Conservation (phyloP, 2,329 filamentous ascomycete genomes). For the Exophiala bonariae region DNA sequence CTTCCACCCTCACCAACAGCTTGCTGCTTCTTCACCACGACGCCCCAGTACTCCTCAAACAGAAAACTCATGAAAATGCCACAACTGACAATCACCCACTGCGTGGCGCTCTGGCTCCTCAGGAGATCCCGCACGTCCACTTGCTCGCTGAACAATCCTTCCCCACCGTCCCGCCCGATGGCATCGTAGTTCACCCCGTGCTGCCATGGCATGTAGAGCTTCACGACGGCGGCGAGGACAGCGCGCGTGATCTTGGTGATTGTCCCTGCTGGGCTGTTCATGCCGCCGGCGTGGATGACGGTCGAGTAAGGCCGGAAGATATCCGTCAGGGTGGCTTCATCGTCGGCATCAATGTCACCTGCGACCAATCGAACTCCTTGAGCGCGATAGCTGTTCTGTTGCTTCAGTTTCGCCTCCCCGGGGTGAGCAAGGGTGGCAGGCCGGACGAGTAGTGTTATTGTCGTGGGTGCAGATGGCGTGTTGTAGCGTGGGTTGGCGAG, state of each 20-base stretch:
- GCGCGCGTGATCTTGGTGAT: conserved; percentile 60
- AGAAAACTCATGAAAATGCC: conserved; percentile 72
- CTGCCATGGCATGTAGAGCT: conserved; percentile 69
- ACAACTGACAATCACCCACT: conserved; percentile 67
- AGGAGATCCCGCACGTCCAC: conserved; percentile 58
- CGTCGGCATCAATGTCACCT: conserved; percentile 45
- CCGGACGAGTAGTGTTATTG: conserved; percentile 57
- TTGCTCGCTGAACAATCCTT: conserved; percentile 66
- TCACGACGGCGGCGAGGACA: conserved; percentile 50
- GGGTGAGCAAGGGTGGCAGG: conserved; percentile 46
- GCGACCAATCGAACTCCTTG: conserved; percentile 44
- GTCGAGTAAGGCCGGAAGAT: conserved; percentile 41
- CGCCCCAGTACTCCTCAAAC: conserved; percentile 63
- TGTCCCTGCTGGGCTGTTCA: conserved; percentile 55
- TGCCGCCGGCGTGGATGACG: conserved; percentile 63
- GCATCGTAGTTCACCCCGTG: conserved; percentile 71
- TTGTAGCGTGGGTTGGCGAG: conserved; percentile 41
- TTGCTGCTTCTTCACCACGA: conserved; percentile 51
- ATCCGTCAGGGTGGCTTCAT: conserved; percentile 37
- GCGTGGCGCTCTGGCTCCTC: conserved; percentile 46
- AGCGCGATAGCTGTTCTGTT: conserved; percentile 32
- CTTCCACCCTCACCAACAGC: conserved; percentile 18
- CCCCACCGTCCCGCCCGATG: conserved; percentile 59
- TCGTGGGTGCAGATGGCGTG: conserved; percentile 32
- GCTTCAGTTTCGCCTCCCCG: conserved; percentile 36